Conservation (phyloP, 371 early-diverging fungal genomes). For the Mucor sp. region DNA sequence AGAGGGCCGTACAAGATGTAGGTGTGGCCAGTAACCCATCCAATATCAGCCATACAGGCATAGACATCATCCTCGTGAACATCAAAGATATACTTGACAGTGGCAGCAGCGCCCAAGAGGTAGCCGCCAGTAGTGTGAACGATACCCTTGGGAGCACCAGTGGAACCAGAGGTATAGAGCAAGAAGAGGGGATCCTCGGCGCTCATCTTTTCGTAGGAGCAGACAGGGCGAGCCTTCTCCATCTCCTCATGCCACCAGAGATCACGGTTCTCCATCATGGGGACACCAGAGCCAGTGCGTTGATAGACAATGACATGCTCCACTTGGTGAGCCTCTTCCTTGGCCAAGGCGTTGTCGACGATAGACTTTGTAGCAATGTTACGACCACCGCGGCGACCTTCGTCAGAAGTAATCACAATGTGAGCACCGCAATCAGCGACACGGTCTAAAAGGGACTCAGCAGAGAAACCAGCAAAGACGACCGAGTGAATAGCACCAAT, state of each 20-base stretch:
- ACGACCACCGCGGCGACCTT: slow-evolving; percentile 91
- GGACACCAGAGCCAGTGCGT: slow-evolving; percentile 76
- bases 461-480: slow-evolving; percentile 94
- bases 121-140: slow-evolving; percentile 96
- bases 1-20: slow-evolving; percentile 96
- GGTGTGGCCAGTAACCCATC: slow-evolving; percentile 84
- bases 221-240: slow-evolving; percentile 72
- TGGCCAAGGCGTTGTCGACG: slow-evolving; percentile 83
- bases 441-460: slow-evolving; percentile 86
- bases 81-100: slow-evolving; percentile 93
- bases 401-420: slow-evolving; percentile 84
- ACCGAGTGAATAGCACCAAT: slow-evolving; percentile 92
- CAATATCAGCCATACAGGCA: slow-evolving; percentile 83
- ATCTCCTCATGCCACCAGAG: slow-evolving; percentile 90
- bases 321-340: slow-evolving; percentile 58
- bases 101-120: slow-evolving; percentile 87
- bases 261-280: slow-evolving; percentile 78
- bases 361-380: slow-evolving; percentile 90
- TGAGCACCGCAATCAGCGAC: slow-evolving; percentile 78
- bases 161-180: slow-evolving; percentile 97
- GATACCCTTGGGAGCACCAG: slow-evolving; percentile 97
- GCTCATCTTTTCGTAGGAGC: slow-evolving; percentile 81
- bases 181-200: slow-evolving; percentile 97
- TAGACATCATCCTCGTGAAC: slow-evolving; percentile 81
- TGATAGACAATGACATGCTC: slow-evolving; percentile 87